Evolutionary conservation across 441 rosid genomes (phyloP).

Genomic region (Biscutella laevigata): DNA sequence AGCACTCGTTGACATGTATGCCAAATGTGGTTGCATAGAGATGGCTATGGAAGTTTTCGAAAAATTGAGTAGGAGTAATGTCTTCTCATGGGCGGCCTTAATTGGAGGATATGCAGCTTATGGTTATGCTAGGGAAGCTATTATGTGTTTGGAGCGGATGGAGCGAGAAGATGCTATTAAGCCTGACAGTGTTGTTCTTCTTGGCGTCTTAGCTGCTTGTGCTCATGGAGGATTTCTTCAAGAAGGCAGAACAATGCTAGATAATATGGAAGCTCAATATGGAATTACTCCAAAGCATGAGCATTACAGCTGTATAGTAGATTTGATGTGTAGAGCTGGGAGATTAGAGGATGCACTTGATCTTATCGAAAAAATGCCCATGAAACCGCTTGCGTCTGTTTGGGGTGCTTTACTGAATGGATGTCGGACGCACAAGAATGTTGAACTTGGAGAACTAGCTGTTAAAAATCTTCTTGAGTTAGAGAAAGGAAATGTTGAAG

Average conservation of each 20-base stretch:
- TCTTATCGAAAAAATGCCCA: constrained; percentile 47
- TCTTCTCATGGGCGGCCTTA: constrained; percentile 51
- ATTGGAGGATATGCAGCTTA: constrained; percentile 40
- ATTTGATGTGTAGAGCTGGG: constrained; percentile 51
- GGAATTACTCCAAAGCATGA: constrained; percentile 42
- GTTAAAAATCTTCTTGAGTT: constrained; percentile 36
- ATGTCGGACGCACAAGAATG: constrained; percentile 43
- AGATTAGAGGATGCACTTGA: constrained; percentile 36
- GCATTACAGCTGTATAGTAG: constrained; percentile 47
- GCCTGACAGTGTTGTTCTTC: constrained; percentile 48
- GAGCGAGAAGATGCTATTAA: constrained; percentile 29
- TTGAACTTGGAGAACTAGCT: constrained; percentile 49
- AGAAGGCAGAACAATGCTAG: constrained; percentile 34
- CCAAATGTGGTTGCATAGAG: constrained; percentile 47
- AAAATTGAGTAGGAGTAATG: constrained; percentile 37
- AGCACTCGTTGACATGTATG: constrained; percentile 52
- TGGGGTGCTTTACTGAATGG: constrained; percentile 53
- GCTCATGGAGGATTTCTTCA: constrained; percentile 48
- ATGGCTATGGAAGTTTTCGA: constrained; percentile 39
- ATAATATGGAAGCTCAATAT: constrained; percentile 34
- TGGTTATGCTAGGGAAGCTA: constrained; percentile 38
- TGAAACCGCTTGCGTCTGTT: constrained; percentile 51
- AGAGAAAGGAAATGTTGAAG: constrained; percentile 34
- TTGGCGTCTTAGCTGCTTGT: constrained; percentile 43
- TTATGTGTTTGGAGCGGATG: constrained; percentile 38